Percentiles rank a stretch among this genome's conserved stretches.
These are phyloP conservation scores for Aspergillus sergii DNA, from an alignment of 2,329 filamentous ascomycete genomes.

Conservation along the genomic window DNA sequence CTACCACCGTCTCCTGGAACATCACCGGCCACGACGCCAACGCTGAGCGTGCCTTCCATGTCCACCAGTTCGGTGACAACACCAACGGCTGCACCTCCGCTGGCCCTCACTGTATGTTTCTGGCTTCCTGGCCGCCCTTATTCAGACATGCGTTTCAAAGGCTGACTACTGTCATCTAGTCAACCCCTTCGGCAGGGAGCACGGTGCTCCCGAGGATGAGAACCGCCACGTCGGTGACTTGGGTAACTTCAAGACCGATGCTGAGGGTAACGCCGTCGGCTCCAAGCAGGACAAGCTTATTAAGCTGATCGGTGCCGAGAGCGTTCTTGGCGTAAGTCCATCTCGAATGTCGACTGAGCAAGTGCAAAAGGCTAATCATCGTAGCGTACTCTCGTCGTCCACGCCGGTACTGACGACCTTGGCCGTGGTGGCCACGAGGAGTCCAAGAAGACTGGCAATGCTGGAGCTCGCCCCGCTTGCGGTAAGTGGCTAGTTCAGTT, in stretches of 20 bases:
- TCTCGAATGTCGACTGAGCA: background rate
- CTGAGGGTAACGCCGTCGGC: conserved; percentile 85
- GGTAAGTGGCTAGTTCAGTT: conserved; percentile 59
- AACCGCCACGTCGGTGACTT: conserved; percentile 95
- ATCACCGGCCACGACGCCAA: conserved; percentile 91
- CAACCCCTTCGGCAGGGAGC: conserved; percentile 92
- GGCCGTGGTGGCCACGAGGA: conserved; percentile 90
- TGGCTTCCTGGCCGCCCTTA: background rate
- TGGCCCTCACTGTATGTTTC: conserved; percentile 86
- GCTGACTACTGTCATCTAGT: conserved; percentile 55
- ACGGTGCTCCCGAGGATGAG: conserved; percentile 82
- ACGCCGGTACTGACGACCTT: conserved; percentile 94
- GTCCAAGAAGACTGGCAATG: conserved; percentile 98
- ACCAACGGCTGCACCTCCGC: conserved; percentile 99
- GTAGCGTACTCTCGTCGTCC: conserved; percentile 90
- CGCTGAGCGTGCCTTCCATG: conserved; percentile 96
- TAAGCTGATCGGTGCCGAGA: conserved; percentile 95
- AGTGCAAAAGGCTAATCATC: conserved; percentile 17
- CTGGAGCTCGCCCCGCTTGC: conserved; percentile 89
- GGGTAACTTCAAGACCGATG: conserved; percentile 96
- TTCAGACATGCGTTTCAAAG: background rate
- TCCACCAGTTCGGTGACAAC: conserved; percentile 99
- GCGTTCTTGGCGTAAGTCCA: conserved; percentile 79
- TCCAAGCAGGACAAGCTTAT: conserved; percentile 76
- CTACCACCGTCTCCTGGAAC: conserved; percentile 89